These are phyloP conservation scores for Mycena haematopus DNA, from an alignment of 768 basidiomycete species.

Conservation along the genomic window DNA sequence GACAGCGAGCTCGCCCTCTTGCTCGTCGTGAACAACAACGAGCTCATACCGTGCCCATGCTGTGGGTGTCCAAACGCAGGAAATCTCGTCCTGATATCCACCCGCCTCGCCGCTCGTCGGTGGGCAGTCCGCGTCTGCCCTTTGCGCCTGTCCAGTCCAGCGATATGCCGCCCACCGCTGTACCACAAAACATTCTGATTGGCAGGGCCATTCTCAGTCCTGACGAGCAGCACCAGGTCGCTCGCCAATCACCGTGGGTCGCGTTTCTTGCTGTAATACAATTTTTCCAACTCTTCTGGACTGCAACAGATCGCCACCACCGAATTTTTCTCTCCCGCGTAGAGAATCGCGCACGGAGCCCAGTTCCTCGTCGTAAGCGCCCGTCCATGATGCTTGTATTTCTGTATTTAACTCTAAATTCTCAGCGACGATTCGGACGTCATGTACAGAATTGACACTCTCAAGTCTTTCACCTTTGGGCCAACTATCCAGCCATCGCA, in stretches of 20 bases:
- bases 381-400: not conserved
- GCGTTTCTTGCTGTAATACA: not conserved
- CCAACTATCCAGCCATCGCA: constrained; percentile 42
- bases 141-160: constrained; percentile 23
- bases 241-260: constrained; percentile 15
- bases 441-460: constrained; percentile 51
- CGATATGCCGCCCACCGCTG: constrained; percentile 9
- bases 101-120: constrained; percentile 21
- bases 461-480: constrained; percentile 57
- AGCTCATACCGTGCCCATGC: constrained; percentile 11
- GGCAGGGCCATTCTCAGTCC: constrained; percentile 18
- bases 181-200: constrained; percentile 6
- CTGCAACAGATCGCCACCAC: constrained; percentile 15
- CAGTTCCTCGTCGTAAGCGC: constrained; percentile 7
- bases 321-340: constrained; percentile 20
- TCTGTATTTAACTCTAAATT: not conserved
- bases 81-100: constrained; percentile 23
- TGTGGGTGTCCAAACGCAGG: constrained; percentile 26
- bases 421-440: constrained; percentile 1
- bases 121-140: constrained; percentile 24
- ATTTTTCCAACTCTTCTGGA: not conserved
- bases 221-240: constrained; percentile 23
- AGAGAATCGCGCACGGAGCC: constrained; percentile 12
- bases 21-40: constrained; percentile 6
- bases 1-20: constrained; percentile 1